Evolutionary conservation across 345 rosid species (phyloP).

Genomic region (Heritiera littoralis): DNA sequence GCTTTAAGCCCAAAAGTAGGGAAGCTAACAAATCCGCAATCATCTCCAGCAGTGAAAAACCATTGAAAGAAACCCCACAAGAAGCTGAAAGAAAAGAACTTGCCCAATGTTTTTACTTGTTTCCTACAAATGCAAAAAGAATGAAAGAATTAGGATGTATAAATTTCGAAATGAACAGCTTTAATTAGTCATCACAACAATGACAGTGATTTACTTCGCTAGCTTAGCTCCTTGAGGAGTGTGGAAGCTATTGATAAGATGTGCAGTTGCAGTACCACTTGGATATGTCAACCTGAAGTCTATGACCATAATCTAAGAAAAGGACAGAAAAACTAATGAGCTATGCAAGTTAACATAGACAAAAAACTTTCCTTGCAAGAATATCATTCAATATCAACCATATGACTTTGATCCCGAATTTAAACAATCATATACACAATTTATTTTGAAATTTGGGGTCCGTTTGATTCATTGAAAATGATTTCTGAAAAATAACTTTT

Average conservation of each 20-base stretch:
- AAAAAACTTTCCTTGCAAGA: too few relatives aligned
- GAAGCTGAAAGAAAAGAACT: slow-evolving; percentile 78
- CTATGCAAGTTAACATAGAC: background rate
- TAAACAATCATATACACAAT: background rate
- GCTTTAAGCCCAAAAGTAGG: slow-evolving; percentile 83
- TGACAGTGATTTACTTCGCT: slow-evolving; percentile 53
- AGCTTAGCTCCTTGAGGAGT: slow-evolving; percentile 77
- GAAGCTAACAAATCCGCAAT: slow-evolving; percentile 66
- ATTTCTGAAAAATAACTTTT: too few relatives aligned
- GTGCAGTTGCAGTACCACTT: slow-evolving; percentile 92
- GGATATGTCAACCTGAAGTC: slow-evolving; percentile 77
- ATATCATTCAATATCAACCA: background rate
- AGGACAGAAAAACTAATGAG: background rate
- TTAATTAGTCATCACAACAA: background rate
- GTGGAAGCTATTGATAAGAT: slow-evolving; percentile 89
- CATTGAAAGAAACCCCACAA: slow-evolving; percentile 90
- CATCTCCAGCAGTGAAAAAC: slow-evolving; percentile 67
- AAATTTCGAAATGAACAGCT: background rate
- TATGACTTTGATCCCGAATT: background rate
- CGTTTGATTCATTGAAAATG: too few relatives aligned
- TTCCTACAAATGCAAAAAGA: slow-evolving; percentile 47
- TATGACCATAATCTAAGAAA: slow-evolving; percentile 64
- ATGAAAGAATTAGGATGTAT: slow-evolving; percentile 9
- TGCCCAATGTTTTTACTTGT: slow-evolving; percentile 67
- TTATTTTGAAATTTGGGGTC: background rate